A percentile compares a stretch with the other conserved stretches of the same genome.
Conservation (phyloP, 495 filamentous ascomycete species). For the Tuber indicum region DNA sequence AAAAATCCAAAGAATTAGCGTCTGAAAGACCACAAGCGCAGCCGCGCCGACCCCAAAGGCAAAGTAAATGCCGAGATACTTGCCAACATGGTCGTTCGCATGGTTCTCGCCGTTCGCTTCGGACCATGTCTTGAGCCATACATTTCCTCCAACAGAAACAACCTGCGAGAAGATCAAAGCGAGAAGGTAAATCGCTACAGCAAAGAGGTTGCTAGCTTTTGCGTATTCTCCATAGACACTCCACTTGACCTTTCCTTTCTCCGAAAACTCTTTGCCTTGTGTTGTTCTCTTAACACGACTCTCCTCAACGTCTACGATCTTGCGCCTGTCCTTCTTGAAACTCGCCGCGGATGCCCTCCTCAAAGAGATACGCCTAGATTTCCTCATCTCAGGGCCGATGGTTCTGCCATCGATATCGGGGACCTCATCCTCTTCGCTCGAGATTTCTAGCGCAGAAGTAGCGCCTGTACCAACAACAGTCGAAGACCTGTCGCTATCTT, state of each 20-base stretch:
- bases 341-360: conserved; percentile 86
- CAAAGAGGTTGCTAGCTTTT: conserved; percentile 81
- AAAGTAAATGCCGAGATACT: conserved; percentile 91
- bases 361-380: conserved; percentile 66
- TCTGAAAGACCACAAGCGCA: conserved; percentile 79
- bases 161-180: conserved; percentile 73
- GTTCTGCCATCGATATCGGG: conserved; percentile 39
- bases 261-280: conserved; percentile 75
- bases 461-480: conserved; percentile 53
- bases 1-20: conserved; percentile 96
- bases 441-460: conserved; percentile 44
- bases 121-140: conserved; percentile 93
- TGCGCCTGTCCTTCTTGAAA: conserved; percentile 77
- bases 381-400: conserved; percentile 38
- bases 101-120: conserved; percentile 64
- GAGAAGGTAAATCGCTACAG: conserved; percentile 73
- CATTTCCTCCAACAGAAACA: conserved; percentile 68
- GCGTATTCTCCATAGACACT: conserved; percentile 82
- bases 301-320: conserved; percentile 75
- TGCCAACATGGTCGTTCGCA: conserved; percentile 67
- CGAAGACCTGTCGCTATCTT: conserved; percentile 50
- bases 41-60: conserved; percentile 88
- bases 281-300: conserved; percentile 59
- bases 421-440: conserved; percentile 48
- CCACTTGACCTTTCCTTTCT: conserved; percentile 98